Conservation (phyloP, 345 rosid genomes). For the Mangifera indica region DNA sequence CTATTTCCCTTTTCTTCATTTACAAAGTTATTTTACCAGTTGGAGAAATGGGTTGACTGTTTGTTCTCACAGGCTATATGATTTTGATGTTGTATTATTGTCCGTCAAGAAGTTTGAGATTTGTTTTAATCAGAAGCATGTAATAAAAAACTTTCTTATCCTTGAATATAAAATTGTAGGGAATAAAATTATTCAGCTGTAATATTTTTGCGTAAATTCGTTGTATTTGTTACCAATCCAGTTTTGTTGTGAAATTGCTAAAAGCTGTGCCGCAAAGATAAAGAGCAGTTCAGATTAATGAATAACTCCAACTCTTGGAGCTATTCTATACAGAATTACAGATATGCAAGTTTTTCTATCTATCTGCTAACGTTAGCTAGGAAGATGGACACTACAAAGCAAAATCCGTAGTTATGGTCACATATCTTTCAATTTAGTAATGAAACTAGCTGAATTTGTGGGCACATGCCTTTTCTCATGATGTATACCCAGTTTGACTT, state of each 20-base stretch:
- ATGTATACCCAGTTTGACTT: neutral
- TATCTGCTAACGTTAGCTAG: neutral
- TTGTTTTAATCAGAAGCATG: too few relatives aligned
- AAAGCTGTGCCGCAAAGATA: neutral
- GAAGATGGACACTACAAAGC: neutral
- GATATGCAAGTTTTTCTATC: neutral
- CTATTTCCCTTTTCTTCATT: neutral
- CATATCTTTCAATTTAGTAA: neutral
- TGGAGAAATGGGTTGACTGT: neutral
- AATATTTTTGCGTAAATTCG: neutral
- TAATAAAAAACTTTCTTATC: neutral
- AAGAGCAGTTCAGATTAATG: neutral
- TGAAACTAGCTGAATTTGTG: neutral
- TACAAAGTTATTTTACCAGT: neutral
- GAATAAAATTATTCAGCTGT: neutral
- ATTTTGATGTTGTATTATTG: neutral
- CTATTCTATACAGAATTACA: too few relatives aligned
- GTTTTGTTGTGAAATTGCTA: too few relatives aligned
- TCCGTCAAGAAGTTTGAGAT: neutral
- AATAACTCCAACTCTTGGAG: neutral
- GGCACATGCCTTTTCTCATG: neutral
- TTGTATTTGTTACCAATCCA: neutral
- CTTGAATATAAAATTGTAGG: neutral
- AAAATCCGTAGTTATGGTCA: neutral
- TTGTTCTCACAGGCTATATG: neutral